Base-by-base conservation (phyloP, 371 early-diverging fungal species). In the Nematocida sp. region DNA sequence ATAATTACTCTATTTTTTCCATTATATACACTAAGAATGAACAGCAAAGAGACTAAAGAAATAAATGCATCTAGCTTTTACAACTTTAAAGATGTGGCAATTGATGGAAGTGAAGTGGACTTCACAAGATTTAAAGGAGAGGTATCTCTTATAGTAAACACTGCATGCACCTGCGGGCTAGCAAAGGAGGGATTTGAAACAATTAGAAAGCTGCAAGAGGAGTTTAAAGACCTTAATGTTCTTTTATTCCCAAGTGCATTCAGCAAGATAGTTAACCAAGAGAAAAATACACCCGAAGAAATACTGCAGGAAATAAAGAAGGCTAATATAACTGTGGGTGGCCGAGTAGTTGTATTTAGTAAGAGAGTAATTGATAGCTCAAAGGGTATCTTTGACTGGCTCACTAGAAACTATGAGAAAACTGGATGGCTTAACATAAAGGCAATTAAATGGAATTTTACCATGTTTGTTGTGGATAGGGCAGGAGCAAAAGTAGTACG, bases 131-230 rank as follows among this genome's bases (percentile, higher is more conserved):
- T 74, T 62, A 84, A 69, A 82, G 84, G 80, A 11, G 80, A 76
- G 57, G 70, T 75, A 3, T 61, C 84, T 93, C 52, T 87, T 13
- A 87, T 95, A 54, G 93, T 94, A 73, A 97, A 97, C 87, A 92
- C 93, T 42, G 98, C 98, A 33, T 92, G 92, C 71, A 90, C 94
- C 74, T 97, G 97, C 86, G 94, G 94, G 9, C 92, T 92, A 83
- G 93, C 96, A 18, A 86, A 89, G 7, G 60, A 74, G 23, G 93
- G 94, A 84, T 95, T 94, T 87, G 74, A 84, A 42, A 92, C 91
- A 23, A 89, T 98, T 23, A 91, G 92, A 87, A 81, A 88, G 33
- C 88, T 96, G 47, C 88, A 93, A 89, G 84, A 93, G 62, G 89
- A 91, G 82, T 92, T 92, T 88, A 88, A 91, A 58, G 92, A 91